Conservation (phyloP, 805 yeast species). For the Candida incommunis region DNA sequence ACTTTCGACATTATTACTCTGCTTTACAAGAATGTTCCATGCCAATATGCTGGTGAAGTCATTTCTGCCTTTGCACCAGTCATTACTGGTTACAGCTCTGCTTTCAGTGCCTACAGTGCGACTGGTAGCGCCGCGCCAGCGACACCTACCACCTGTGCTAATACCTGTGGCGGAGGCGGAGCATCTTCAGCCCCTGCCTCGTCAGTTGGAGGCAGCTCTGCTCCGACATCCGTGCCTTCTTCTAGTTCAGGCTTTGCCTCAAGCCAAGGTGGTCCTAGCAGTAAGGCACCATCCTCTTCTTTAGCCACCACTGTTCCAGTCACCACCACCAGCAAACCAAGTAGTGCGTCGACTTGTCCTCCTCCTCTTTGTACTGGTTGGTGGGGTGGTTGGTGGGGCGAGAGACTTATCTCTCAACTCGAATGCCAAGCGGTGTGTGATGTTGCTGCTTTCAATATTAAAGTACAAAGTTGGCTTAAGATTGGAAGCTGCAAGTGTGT, state of each 20-base stretch:
- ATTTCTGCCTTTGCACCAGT: constrained; percentile 7
- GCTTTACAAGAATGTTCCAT: constrained; percentile 7
- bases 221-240: not conserved
- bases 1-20: constrained; percentile 10
- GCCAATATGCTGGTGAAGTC: constrained; percentile 6
- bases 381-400: constrained; percentile 1
- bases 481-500: not conserved
- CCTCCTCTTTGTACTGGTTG: not conserved
- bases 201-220: not conserved
- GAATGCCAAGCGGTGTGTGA: constrained; percentile 1
- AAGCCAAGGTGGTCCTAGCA: not conserved
- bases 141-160: not conserved
- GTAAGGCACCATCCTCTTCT: not conserved
- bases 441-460: not conserved
- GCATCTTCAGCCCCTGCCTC: not conserved
- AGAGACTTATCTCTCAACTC: not conserved
- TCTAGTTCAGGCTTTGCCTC: not conserved
- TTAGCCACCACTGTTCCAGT: not conserved
- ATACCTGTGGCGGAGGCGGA: not conserved
- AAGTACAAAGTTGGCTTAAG: not conserved
- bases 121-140: not conserved
- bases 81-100: constrained; percentile 5
- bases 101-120: not conserved
- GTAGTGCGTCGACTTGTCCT: not conserved
- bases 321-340: not conserved